These are phyloP conservation scores for Rhizopus stolonifer DNA, from an alignment of 371 early-diverging fungal species.

Conservation along the genomic window DNA sequence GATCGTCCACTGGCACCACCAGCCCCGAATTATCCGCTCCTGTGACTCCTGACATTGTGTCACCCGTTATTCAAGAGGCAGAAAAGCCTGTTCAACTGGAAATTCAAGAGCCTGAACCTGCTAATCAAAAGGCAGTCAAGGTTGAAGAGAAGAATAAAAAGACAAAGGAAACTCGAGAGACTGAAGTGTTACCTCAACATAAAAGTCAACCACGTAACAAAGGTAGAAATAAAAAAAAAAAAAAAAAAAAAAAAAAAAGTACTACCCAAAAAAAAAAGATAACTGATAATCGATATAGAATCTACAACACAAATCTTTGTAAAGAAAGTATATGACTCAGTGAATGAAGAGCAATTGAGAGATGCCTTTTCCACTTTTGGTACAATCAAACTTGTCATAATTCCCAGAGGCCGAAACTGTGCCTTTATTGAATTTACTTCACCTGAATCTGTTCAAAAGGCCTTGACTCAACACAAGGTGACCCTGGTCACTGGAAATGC, in stretches of 20 bases:
- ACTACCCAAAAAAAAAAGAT: neutral
- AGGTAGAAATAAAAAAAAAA: slow-evolving; percentile 9
- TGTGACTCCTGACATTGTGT: slow-evolving; percentile 7
- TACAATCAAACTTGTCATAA: slow-evolving; percentile 28
- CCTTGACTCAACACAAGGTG: slow-evolving; percentile 38
- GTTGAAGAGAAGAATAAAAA: too few species aligned
- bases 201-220: slow-evolving; percentile 15
- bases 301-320: slow-evolving; percentile 34
- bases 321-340: slow-evolving; percentile 29
- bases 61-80: slow-evolving; percentile 2
- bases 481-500: slow-evolving; percentile 10
- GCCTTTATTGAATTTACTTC: slow-evolving; percentile 41
- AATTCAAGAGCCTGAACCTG: too few species aligned
- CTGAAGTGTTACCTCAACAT: too few species aligned
- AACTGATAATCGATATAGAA: slow-evolving; percentile 5
- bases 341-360: slow-evolving; percentile 33
- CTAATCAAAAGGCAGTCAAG: too few species aligned
- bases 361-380: slow-evolving; percentile 45
- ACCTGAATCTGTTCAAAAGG: slow-evolving; percentile 42
- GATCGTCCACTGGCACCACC: slow-evolving; percentile 1
- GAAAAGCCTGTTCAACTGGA: slow-evolving; percentile 4
- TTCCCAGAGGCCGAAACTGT: slow-evolving; percentile 21
- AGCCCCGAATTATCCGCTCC: slow-evolving; percentile 24
- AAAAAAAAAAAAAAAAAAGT: too few species aligned
- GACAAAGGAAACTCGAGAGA: too few species aligned